A percentile compares a stretch with the other conserved stretches of the same genome.
Evolutionary conservation across 176 grass and related monocot species (phyloP).

Genomic region (Echinochloa phyllopogon): DNA sequence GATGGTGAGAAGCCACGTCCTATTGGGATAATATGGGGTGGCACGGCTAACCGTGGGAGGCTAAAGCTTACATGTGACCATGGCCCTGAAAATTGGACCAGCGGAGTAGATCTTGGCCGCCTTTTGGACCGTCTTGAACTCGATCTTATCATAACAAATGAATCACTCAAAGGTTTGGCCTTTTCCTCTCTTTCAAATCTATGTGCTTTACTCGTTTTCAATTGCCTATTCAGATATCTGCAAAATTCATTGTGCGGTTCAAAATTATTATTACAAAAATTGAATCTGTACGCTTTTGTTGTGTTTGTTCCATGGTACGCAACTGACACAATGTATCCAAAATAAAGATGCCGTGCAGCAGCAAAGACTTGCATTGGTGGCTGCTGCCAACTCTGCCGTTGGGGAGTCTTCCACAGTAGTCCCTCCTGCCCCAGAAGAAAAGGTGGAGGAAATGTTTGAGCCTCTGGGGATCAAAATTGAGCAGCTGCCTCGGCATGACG

Average conservation of each 20-base stretch:
- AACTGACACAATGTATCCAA: slow-evolving; percentile 29
- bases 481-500: slow-evolving; percentile 58
- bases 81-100: slow-evolving; percentile 97
- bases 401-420: slow-evolving; percentile 64
- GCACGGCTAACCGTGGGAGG: slow-evolving; percentile 85
- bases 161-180: slow-evolving; percentile 75
- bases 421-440: slow-evolving; percentile 46
- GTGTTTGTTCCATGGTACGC: slow-evolving; percentile 19
- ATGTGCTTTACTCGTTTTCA: not conserved
- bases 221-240: not conserved
- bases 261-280: not conserved
- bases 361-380: slow-evolving; percentile 69
- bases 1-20: slow-evolving; percentile 79
- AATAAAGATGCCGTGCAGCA: slow-evolving; percentile 81
- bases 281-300: not conserved
- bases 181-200: slow-evolving; percentile 3
- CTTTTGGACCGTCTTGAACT: slow-evolving; percentile 94
- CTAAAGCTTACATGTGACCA: slow-evolving; percentile 85
- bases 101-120: slow-evolving; percentile 87
- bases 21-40: slow-evolving; percentile 97
- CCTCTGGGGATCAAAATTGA: slow-evolving; percentile 77
- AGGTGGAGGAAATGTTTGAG: slow-evolving; percentile 70
- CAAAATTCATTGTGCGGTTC: not conserved
- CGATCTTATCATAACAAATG: slow-evolving; percentile 78
- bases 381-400: slow-evolving; percentile 56